phyloP scores from a whole-genome alignment of 129 eudicot genomes.

The Scalesia atractyloides region DNA sequence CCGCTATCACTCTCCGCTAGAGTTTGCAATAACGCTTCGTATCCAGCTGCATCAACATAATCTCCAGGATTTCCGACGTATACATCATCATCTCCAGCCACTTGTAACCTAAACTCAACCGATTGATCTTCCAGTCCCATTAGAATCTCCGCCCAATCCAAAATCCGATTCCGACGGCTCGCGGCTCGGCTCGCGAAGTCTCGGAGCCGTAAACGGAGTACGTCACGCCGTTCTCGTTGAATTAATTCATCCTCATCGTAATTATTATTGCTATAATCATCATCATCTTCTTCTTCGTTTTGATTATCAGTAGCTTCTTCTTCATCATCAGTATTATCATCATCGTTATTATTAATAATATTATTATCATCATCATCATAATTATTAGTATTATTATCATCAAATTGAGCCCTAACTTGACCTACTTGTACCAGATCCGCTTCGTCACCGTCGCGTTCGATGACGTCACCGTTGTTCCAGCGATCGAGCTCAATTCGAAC shows the following conservation, averaged over 20 bases:
- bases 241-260: neutral
- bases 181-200: conserved; percentile 56
- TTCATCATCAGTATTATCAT: conserved; percentile 24
- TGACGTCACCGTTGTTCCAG: conserved; percentile 44
- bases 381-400: conserved; percentile 33
- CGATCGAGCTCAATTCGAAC: conserved; percentile 73
- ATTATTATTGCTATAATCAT: neutral
- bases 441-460: too few relatives aligned
- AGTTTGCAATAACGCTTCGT: conserved; percentile 72
- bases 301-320: too few relatives aligned
- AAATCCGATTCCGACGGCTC: conserved; percentile 48
- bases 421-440: too few relatives aligned
- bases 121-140: conserved; percentile 88
- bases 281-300: neutral
- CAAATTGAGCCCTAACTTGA: too few relatives aligned
- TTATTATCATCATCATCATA: too few relatives aligned
- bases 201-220: conserved; percentile 54
- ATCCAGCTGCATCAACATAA: conserved; percentile 91
- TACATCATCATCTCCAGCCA: conserved; percentile 45
- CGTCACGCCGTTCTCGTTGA: conserved; percentile 49
- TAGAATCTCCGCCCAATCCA: conserved; percentile 87
- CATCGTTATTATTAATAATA: conserved; percentile 3
- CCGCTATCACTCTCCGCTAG: conserved; percentile 72
- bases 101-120: conserved; percentile 65
- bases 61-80: conserved; percentile 87